Evolutionary conservation across 495 filamentous ascomycete species (phyloP), one percentile per base, ranked within the genome.

Genomic region (Hypomontagnella monticulosa): DNA sequence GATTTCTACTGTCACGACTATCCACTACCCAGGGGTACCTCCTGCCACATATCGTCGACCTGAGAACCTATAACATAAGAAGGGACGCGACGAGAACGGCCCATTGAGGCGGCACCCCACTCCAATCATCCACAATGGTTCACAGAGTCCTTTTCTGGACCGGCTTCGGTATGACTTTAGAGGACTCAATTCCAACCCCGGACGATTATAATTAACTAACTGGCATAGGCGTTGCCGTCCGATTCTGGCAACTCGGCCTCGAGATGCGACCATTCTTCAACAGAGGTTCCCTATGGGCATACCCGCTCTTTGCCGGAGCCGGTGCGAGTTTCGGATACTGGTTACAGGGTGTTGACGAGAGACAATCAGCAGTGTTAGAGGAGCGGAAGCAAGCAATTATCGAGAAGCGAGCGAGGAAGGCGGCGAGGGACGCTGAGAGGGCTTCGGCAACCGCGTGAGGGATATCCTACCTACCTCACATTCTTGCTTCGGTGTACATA

Each of bases 261-360:
- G 94, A 99, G 80, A 96, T 97, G 94, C 93, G 95, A 57, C 95
- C 95, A 15, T 87, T 96, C 76, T 89, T 97, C 82, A 86, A 85
- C 76, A 84, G 80, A 57, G 81, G 87, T 73, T 87, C 89, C 38
- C 83, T 95, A 61, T 94, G 89, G 89, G 92, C 85, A n/a, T 99
- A 96, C 79, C 93, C 96, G 49, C 76, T 97, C 73, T 99, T 93
- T 76, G 92, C 85, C 20, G 85, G 82, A 60, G 84, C 91, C 54
- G 93, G 93, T 64, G 94, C 88, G 48, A 91, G 88, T 78, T 97
- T 99, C 77, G 95, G 95, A 54, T 98, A 97, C 84, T 98, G 93
- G 92, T 79, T 99, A 67, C 86, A 89, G 80, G 90, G 91, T 54
- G 91, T 97, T 38, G 91, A 96, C 75, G 74, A 87, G 70, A 82